Conservation (phyloP, 2,329 filamentous ascomycete genomes). For the Chaetomiaceae sp. region DNA sequence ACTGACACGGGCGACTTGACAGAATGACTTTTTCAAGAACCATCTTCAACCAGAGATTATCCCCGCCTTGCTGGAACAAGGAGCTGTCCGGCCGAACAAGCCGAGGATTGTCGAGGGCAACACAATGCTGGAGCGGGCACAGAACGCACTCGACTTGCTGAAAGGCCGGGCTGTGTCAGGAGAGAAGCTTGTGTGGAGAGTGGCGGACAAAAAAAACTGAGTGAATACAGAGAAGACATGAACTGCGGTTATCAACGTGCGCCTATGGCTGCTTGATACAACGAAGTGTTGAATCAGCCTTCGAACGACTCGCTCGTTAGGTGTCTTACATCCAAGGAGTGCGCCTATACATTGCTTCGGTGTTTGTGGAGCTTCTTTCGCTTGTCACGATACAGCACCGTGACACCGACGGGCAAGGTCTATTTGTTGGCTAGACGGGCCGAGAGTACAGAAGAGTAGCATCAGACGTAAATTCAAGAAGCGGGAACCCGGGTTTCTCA, state of each 20-base stretch:
- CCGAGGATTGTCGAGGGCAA: slow-evolving; percentile 41
- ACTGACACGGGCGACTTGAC: background rate
- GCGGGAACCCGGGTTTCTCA: no score
- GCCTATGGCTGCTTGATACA: background rate
- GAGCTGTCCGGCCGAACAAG: slow-evolving; percentile 39
- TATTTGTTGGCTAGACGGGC: no score
- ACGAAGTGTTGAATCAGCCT: no score
- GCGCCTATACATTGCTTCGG: no score
- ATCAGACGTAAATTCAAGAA: no score
- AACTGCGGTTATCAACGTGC: background rate
- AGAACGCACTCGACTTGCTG: slow-evolving; percentile 27
- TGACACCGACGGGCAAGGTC: no score
- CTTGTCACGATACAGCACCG: no score
- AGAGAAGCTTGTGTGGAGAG: slow-evolving; percentile 30
- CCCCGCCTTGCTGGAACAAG: slow-evolving; percentile 41
- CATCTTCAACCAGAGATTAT: slow-evolving; percentile 53
- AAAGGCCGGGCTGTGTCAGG: slow-evolving; percentile 26
- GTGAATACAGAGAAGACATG: background rate
- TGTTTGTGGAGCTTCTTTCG: no score
- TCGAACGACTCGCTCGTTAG: no score
- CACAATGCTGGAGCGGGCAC: slow-evolving; percentile 38
- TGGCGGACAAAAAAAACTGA: slow-evolving; percentile 24
- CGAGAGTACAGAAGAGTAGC: no score
- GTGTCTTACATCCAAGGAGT: no score
- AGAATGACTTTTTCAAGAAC: slow-evolving; percentile 54